Evolutionary conservation across 441 rosid species (phyloP), one percentile per base, ranked within the genome.

Genomic region (Codiaeum variegatum): DNA sequence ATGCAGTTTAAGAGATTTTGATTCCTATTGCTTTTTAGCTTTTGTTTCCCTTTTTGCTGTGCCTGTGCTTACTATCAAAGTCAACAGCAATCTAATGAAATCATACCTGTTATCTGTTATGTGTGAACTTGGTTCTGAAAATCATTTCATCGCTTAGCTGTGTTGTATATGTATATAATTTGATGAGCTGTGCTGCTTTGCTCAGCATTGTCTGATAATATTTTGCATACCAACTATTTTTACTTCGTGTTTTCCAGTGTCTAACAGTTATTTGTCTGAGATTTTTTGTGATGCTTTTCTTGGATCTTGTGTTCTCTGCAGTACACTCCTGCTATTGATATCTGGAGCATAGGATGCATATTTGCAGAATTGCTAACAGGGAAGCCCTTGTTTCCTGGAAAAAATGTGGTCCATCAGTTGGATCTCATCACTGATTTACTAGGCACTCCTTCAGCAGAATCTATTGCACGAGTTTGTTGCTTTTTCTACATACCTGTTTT

Each of bases 291-390:
- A 66, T 71, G 65, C 28, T 5, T 62, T 62, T 62, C 65, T 60
- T 68, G 79, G 70, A 62, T 46, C 62, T 19, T 64, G 24, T 38
- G 52, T 34, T 56, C 69, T 75, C 60, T 83, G 86, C 91, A 96
- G 98, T 96, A 96, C 81, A 96, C 99, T 29, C 99, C 99, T 69
- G 97, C 97, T 11, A 89, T 93, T 76, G 99, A 96, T 84, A 90
- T 88, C 77, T 96, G 99, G 99, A 93, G 99, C 85, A 91, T 96
- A 75, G 99, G 99, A 61, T 96, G 99, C 81, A 93, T 96, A 82
- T 96, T 90, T 81, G 97, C 97, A 2, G 99, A 96, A 83, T 81
- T 96, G 86, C 82, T 96, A 46, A 90, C 91, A 0, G 96, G 98
- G 69, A 91, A 89, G 74, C 96, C 98, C 0, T 83, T 96, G 81